Evolutionary conservation across 2,329 filamentous ascomycete genomes (phyloP).

Genomic region (Aspergillus sp.): DNA sequence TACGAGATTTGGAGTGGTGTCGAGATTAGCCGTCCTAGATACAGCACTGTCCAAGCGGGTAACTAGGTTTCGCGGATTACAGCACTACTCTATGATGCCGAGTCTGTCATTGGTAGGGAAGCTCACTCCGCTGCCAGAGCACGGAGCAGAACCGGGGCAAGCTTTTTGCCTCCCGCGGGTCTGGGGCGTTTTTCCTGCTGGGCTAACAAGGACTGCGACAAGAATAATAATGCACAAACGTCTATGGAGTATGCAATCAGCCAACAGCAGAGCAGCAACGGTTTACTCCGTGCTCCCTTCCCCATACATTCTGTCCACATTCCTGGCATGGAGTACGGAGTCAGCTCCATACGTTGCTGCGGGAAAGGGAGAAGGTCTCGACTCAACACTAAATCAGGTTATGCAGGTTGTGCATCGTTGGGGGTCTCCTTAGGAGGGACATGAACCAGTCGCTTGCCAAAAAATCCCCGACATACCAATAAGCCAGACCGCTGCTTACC

Average conservation of each 20-base stretch:
- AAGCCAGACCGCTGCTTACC: not conserved
- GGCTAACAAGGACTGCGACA: not conserved
- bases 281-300: not conserved
- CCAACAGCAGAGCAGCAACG: no score
- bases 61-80: not conserved
- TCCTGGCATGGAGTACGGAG: not conserved
- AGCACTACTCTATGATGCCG: constrained; percentile 1
- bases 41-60: not conserved
- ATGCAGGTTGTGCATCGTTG: not conserved
- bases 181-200: not conserved
- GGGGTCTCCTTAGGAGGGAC: not conserved
- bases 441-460: not conserved
- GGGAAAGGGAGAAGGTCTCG: not conserved
- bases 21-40: not conserved
- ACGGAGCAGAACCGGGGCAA: not conserved
- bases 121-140: not conserved
- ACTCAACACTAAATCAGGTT: not conserved
- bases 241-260: no score
- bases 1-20: not conserved
- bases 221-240: not conserved
- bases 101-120: constrained; percentile 1
- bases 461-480: constrained; percentile 1
- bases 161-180: not conserved
- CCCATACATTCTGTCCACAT: not conserved
- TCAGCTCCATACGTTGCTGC: not conserved